Base-by-base conservation (phyloP, 2,329 filamentous ascomycete genomes). In the Fusarium sp. region DNA sequence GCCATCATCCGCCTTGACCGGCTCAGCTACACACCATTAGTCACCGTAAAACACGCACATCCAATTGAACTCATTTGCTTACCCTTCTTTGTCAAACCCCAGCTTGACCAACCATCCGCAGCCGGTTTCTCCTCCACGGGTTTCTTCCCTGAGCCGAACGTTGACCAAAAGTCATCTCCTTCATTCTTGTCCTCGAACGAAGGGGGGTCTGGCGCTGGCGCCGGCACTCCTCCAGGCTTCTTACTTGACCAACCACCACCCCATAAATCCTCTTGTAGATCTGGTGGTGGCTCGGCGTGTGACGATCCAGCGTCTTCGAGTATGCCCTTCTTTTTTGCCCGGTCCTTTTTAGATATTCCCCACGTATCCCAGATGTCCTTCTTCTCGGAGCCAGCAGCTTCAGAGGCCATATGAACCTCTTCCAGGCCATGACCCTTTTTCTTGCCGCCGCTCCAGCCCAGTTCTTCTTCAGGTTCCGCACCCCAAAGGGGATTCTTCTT, bases 401-500 rank as follows among this genome's bases (percentile, higher is more conserved):
- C 76, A 4, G 79, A 69, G 6, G 79, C 78, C 61, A 77, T 54
- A 16, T 63, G 48, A 43, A 73, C 57, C 59, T 74, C 72, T 35
- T 74, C 72, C 27, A 76, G 54, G 18, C 69, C 78, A 9, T 78
- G 79, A 11, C 72, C 76, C 58, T 81, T 82, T 69, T 88, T 87
- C 70, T 81, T 83, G 43, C 71, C 66, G 43, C 81, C 84, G 13
- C 81, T 83, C 84, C 83, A 86, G 56, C 83, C 83, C 27, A 82
- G 81, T 35, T 82, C 79, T 41, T 83, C 81, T 50, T 81, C 78
- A 13, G 78, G 69, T 37, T 82, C 80, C 4, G 75, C 69, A 11
- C 81, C 84, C 84, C 83, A 86, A 14, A 82, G 73, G 59, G 71
- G 82, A 4, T 67, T 76, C 71, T 84, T 84, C 66, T 84, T 84